Base-by-base conservation (phyloP, 1,139 yeast species). In the Debaryomycetaceae sp. region DNA sequence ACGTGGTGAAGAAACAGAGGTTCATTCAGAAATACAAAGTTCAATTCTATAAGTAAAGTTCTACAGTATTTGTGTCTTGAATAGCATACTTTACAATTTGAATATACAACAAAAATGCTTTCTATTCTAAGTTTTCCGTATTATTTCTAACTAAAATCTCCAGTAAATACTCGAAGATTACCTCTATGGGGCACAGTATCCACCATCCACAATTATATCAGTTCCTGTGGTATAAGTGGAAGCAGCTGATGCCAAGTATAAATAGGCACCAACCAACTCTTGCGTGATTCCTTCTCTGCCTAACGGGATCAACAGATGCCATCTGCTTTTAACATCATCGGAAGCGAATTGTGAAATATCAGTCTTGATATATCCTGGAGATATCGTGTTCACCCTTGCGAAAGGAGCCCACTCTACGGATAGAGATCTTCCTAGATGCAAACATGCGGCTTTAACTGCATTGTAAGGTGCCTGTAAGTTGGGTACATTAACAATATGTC, bases 321-420 rank as follows among this genome's bases (percentile, higher is more conserved):
- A 69, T 45, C 60, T 63, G 44, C 59, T 57, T 55, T 68, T 63
- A 45, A 59, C 56, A 22, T 66, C 68, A 13, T 54, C 55, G 9
- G 75, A 72, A 34, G 72, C 63, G 40, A 75, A 75, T 59, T 72
- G 80, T 38, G 81, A 67, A 50, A 81, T 75, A 38, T 83, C 83
- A 11, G 81, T 76, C 40, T 58, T 60, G 51, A 87, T 84, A 69
- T 87, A 87, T 41, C 96, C 96, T 29, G 96, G 96, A 33, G 90
- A 83, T 44, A 87, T 66, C 27, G 89, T 72, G 68, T 87, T 87
- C 52, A 87, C 90, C 64, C 96, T 77, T 42, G 84, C 83, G 60
- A 82, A 79, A 44, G 79, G 74, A 34, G 95, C 88, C 95, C 96
- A 88, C 65, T 88, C 96, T 42, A 84, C 81, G 13, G 95, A 95